Evolutionary conservation across 2,329 filamentous ascomycete species (phyloP).

Genomic region (Tympanopsis confertula): DNA sequence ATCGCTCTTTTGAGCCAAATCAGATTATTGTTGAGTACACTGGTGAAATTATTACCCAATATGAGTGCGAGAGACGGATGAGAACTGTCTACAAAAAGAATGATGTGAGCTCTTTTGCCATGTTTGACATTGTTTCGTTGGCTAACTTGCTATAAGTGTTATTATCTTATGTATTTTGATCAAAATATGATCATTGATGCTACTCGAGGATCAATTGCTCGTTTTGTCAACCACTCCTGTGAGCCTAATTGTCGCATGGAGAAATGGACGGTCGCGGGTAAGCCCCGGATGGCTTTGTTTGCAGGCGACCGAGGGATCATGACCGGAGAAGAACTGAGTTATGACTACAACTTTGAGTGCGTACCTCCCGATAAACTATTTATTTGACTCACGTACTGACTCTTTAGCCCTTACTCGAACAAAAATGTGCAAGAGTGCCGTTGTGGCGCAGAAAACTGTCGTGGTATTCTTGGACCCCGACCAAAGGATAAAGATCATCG

Average conservation of each 20-base stretch:
- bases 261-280: slow-evolving; percentile 89
- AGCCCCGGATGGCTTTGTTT: slow-evolving; percentile 92
- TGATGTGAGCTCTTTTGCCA: slow-evolving; percentile 30
- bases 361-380: slow-evolving; percentile 9
- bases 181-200: slow-evolving; percentile 63
- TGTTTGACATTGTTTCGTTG: not conserved
- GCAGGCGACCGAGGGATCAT: slow-evolving; percentile 80
- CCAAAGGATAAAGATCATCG: slow-evolving; percentile 28
- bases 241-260: slow-evolving; percentile 95
- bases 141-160: slow-evolving; percentile 33
- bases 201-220: slow-evolving; percentile 54
- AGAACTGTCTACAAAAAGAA: slow-evolving; percentile 54
- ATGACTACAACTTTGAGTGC: slow-evolving; percentile 66
- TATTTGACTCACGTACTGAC: not conserved
- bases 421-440: slow-evolving; percentile 54
- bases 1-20: slow-evolving; percentile 49
- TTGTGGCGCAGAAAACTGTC: slow-evolving; percentile 47
- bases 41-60: slow-evolving; percentile 58
- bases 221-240: slow-evolving; percentile 85
- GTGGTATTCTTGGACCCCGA: slow-evolving; percentile 46
- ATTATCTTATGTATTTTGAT: slow-evolving; percentile 63
- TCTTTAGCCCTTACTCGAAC: slow-evolving; percentile 36
- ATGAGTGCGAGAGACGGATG: slow-evolving; percentile 55
- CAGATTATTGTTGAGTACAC: slow-evolving; percentile 65
- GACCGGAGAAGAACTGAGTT: slow-evolving; percentile 92